A percentile compares a stretch with the other conserved stretches of the same genome.
Evolutionary conservation across 495 filamentous ascomycete species (phyloP).

Genomic region (Rusavskia elegans): DNA sequence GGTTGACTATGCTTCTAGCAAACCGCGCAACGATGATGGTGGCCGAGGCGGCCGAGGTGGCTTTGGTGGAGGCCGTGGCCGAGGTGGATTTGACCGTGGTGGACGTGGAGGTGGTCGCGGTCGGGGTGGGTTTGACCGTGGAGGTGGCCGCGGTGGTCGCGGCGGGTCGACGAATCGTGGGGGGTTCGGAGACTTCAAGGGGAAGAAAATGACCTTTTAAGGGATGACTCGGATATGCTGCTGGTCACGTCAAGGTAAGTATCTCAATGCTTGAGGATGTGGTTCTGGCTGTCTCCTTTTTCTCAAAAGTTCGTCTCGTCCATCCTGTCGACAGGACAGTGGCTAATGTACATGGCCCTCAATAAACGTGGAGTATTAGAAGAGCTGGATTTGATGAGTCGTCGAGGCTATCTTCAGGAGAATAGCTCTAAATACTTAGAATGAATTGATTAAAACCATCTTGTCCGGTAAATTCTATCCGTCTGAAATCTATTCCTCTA

Average conservation of each 20-base stretch:
- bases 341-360: not conserved
- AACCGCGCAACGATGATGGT: slow-evolving; percentile 32
- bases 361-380: too few species aligned
- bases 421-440: too few species aligned
- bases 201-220: slow-evolving; percentile 86
- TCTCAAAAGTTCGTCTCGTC: not conserved
- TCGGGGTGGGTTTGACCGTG: slow-evolving; percentile 30
- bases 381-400: too few species aligned
- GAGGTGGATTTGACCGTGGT: slow-evolving; percentile 36
- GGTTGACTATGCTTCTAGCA: slow-evolving; percentile 60
- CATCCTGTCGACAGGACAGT: not conserved
- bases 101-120: slow-evolving; percentile 37
- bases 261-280: not conserved
- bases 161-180: slow-evolving; percentile 52
- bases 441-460: too few species aligned
- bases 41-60: slow-evolving; percentile 23
- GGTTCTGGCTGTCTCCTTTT: not conserved
- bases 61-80: slow-evolving; percentile 31
- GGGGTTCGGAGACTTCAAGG: slow-evolving; percentile 72
- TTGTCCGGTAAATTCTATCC: too few species aligned
- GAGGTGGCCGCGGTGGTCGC: slow-evolving; percentile 28
- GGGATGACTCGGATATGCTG: not conserved
- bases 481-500: too few species aligned
- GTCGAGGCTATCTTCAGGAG: too few species aligned
- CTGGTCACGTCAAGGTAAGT: not conserved